Base-by-base conservation (phyloP, 768 basidiomycete species). In the Dentipellis fragilis region DNA sequence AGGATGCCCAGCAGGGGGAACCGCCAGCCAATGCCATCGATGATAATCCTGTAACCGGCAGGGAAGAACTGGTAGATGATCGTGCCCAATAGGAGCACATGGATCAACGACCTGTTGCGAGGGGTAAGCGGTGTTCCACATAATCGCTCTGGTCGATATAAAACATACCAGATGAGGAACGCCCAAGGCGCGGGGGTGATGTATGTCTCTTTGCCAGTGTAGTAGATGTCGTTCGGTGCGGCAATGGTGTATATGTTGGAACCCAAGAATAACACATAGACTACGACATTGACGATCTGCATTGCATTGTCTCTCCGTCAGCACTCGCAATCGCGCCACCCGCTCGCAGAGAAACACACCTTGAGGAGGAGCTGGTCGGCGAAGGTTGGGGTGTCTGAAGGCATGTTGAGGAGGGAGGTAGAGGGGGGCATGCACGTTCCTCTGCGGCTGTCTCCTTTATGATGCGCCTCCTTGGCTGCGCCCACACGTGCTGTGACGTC, bases 181-280 rank as follows among this genome's bases (percentile, higher is more conserved):
- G 89, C 87, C 83, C 89, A 96, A 23, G 85, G 83, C 22, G 91
- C 89, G n/a, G 95, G 95, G 1, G 93, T 96, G 56, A 98, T 74
- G 70, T 93, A 97, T 0, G 94, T 96, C 62, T 88, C 84, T 68
- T 91, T 91, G 47, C 81, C 83, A 60, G 74, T 69, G 66, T 76
- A 81, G 71, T 91, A 90, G 51, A 83, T 76, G 59, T 80, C 83
- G 42, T 79, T 77, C 0, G 89, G 89, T 2, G 81, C 79, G 6
- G 90, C 84, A 58, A 93, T 79, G 52, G 85, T 86, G 76, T 91
- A 94, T 55, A 93, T 77, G 71, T 95, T 95, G 39, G 86, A 87
- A 35, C 89, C 93, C n/a, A 95, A 75, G 72, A 94, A 92, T 57
- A 87, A 67, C 65, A 91, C 78, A 67, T 90, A 95, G 49, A 87